A percentile compares a stretch with the other conserved stretches of the same genome.
phyloP scores from a whole-genome alignment of 2,329 filamentous ascomycete genomes.

The Ambrosiella beaveri region DNA sequence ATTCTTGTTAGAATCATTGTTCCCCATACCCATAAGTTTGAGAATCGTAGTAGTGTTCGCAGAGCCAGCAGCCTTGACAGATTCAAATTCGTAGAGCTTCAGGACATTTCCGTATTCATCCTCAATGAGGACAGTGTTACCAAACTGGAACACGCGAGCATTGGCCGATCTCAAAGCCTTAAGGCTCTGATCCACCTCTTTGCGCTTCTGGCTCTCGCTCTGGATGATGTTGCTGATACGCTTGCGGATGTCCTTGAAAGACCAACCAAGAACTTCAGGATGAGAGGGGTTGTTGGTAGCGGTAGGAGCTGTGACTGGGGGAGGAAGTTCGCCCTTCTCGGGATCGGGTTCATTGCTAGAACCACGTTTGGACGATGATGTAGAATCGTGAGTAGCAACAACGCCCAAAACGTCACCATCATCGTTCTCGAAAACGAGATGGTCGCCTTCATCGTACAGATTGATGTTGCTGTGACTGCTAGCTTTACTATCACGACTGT shows the following conservation, averaged over 20 bases:
- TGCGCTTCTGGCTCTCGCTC: constrained; percentile 45
- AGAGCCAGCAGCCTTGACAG: constrained; percentile 23
- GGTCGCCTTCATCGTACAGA: constrained; percentile 62
- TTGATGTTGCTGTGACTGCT: constrained; percentile 30
- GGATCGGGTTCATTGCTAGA: constrained; percentile 12
- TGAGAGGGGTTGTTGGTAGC: constrained; percentile 12
- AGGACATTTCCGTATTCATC: constrained; percentile 75
- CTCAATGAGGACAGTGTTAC: constrained; percentile 76
- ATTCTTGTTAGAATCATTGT: constrained; percentile 14
- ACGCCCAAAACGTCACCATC: constrained; percentile 73
- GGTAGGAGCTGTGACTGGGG: constrained; percentile 1
- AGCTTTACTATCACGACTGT: background rate
- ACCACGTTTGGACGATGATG: constrained; percentile 8
- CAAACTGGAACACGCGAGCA: constrained; percentile 71
- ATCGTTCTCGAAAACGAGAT: constrained; percentile 68
- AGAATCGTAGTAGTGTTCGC: constrained; percentile 23
- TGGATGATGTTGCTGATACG: constrained; percentile 35
- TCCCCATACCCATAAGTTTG: constrained; percentile 36
- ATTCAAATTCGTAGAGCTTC: constrained; percentile 62
- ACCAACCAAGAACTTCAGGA: constrained; percentile 17
- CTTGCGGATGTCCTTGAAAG: constrained; percentile 28
- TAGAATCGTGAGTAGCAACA: constrained; percentile 25
- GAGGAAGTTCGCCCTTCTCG: constrained; percentile 15
- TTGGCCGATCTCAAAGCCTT: constrained; percentile 44
- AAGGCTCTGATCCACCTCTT: constrained; percentile 35